Evolutionary conservation across 2,329 filamentous ascomycete species (phyloP).

Genomic region (Ophiocordyceps australis): DNA sequence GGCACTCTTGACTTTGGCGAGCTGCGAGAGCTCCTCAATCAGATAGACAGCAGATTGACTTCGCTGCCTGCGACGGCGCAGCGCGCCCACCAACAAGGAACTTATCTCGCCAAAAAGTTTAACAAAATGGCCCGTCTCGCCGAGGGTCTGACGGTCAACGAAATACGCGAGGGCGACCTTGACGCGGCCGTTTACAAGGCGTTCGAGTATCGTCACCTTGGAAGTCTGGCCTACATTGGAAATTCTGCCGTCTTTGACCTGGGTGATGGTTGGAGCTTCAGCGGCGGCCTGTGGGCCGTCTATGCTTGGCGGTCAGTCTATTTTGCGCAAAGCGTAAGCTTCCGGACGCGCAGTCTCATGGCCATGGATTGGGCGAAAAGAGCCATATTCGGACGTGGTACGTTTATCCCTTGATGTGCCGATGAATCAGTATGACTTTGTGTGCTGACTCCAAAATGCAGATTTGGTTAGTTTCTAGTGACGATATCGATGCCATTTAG

Average conservation of each 20-base stretch:
- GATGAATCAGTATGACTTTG: too few species aligned
- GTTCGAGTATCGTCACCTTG: slow-evolving; percentile 86
- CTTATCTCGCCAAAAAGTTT: slow-evolving; percentile 84
- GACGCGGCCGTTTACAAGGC: slow-evolving; percentile 88
- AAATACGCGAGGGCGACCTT: slow-evolving; percentile 73
- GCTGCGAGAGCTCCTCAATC: slow-evolving; percentile 67
- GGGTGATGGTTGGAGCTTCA: slow-evolving; percentile 55
- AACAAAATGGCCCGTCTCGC: slow-evolving; percentile 72
- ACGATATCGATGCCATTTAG: too few species aligned
- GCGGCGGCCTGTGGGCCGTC: slow-evolving; percentile 77
- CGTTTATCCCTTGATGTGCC: too few species aligned
- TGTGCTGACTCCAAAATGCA: too few species aligned
- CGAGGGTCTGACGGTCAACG: slow-evolving; percentile 59
- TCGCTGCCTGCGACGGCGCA: slow-evolving; percentile 90
- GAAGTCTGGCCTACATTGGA: slow-evolving; percentile 84
- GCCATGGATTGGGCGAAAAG: slow-evolving; percentile 99
- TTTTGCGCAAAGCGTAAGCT: slow-evolving; percentile 91
- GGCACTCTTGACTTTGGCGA: slow-evolving; percentile 92
- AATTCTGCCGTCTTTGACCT: slow-evolving; percentile 94
- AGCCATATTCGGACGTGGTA: slow-evolving; percentile 87
- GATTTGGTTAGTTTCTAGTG: too few species aligned
- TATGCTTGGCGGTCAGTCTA: slow-evolving; percentile 95
- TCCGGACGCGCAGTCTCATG: slow-evolving; percentile 71
- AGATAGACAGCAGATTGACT: slow-evolving; percentile 91
- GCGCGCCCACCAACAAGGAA: slow-evolving; percentile 86